Percentiles rank a stretch among this genome's conserved stretches.
phyloP scores from a whole-genome alignment of 2,329 filamentous ascomycete species.

The Penicillium concentricum region DNA sequence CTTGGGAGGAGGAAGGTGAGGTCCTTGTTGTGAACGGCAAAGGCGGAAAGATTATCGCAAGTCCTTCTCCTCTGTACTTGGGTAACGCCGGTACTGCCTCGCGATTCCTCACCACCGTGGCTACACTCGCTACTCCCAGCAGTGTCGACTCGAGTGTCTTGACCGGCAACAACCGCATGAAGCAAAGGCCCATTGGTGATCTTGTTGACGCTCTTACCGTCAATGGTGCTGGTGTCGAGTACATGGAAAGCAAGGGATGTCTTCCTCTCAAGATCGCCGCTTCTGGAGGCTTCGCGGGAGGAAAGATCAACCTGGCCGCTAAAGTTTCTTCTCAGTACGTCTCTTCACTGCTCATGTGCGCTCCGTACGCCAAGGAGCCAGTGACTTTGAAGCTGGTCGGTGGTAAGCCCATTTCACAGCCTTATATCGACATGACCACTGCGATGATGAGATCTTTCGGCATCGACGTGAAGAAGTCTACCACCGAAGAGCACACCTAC shows the following conservation, averaged over 20 bases:
- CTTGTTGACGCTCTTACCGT: conserved; percentile 83
- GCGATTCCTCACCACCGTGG: conserved; percentile 88
- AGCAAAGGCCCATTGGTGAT: conserved; percentile 87
- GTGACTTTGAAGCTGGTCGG: conserved; percentile 88
- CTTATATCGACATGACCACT: conserved; percentile 98
- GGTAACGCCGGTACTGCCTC: conserved; percentile 97
- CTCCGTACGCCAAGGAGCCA: conserved; percentile 91
- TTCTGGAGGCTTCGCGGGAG: conserved; percentile 78
- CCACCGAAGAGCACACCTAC: conserved; percentile 83
- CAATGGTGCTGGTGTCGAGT: conserved; percentile 86
- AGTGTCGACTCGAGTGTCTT: conserved; percentile 69
- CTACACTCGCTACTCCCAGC: conserved; percentile 71
- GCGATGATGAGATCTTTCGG: conserved; percentile 96
- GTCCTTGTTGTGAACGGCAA: conserved; percentile 85
- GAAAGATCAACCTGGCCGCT: conserved; percentile 85
- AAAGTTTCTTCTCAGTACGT: conserved; percentile 99
- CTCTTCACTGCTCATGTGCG: conserved; percentile 93
- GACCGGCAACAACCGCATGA: conserved; percentile 95
- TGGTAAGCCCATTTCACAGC: conserved; percentile 95
- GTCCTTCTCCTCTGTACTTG: conserved; percentile 75
- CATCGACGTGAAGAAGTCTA: conserved; percentile 72
- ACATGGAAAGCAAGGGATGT: conserved; percentile 78
- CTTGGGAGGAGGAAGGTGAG: conserved; percentile 93
- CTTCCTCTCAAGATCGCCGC: conserved; percentile 81
- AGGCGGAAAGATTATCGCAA: conserved; percentile 79